Conservation (phyloP, 2,329 filamentous ascomycete species). For the Fusarium solani-melongenae region DNA sequence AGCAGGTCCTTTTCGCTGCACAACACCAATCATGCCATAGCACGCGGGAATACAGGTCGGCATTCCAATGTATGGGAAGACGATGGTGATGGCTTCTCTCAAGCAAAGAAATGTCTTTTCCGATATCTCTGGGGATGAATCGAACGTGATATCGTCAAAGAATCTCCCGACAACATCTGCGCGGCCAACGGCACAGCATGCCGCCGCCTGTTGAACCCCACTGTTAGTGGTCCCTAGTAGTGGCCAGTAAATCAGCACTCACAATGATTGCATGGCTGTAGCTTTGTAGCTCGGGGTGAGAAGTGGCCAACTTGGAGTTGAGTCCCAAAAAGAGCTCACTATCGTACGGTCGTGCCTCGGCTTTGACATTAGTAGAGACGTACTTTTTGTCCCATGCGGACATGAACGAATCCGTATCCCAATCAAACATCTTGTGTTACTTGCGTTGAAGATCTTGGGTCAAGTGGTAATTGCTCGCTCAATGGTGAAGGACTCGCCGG, state of each 20-base stretch:
- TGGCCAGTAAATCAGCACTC: neutral
- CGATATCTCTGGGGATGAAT: constrained; percentile 9
- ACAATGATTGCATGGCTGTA: constrained; percentile 22
- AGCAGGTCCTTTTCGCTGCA: constrained; percentile 18
- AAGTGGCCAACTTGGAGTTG: constrained; percentile 1
- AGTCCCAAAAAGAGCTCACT: constrained; percentile 10
- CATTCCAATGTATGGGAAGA: constrained; percentile 28
- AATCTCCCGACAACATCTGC: constrained; percentile 25
- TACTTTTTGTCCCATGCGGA: constrained; percentile 26
- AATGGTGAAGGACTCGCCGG: neutral
- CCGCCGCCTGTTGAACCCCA: constrained; percentile 9
- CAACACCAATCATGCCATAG: constrained; percentile 33
- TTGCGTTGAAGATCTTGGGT: neutral
- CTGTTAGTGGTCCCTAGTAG: neutral
- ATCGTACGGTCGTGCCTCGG: constrained; percentile 11
- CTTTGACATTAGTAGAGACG: constrained; percentile 27
- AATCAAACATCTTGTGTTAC: constrained; percentile 19
- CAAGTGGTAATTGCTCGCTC: fast-evolving
- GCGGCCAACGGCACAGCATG: constrained; percentile 25
- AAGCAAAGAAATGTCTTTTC: constrained; percentile 15
- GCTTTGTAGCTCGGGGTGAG: constrained; percentile 1
- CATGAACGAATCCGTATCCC: constrained; percentile 22
- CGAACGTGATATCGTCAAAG: constrained; percentile 26
- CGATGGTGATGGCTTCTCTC: constrained; percentile 28
- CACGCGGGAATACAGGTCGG: constrained; percentile 33